These are phyloP conservation scores for Skeletonema costatum DNA, from an alignment of 108 stramenopile species.

Conservation along the genomic window DNA sequence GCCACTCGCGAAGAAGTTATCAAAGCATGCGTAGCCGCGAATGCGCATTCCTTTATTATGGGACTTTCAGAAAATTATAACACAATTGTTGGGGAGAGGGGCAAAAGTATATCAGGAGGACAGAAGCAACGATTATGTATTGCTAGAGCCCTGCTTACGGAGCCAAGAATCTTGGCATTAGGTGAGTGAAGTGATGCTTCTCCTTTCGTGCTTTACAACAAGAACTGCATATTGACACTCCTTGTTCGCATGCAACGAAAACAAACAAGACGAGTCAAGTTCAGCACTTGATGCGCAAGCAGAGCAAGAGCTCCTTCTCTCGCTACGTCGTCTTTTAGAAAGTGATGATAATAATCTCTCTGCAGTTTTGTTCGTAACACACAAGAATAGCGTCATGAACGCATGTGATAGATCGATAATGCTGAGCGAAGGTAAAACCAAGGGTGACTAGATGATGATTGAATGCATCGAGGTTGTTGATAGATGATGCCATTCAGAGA, in stretches of 20 bases:
- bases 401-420: conserved; percentile 40
- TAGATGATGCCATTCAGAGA: too few species aligned
- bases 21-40: conserved; percentile 57
- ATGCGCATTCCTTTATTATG: conserved; percentile 76
- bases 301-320: conserved; percentile 43
- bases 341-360: conserved; percentile 47
- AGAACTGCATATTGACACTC: conserved; percentile 1
- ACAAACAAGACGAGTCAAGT: conserved; percentile 29
- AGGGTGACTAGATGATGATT: not conserved
- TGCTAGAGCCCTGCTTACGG: conserved; percentile 81
- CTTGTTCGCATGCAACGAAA: not conserved
- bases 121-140: conserved; percentile 95
- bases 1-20: conserved; percentile 59
- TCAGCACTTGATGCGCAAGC: conserved; percentile 41
- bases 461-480: not conserved
- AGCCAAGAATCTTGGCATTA: conserved; percentile 59
- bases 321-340: conserved; percentile 35
- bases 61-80: conserved; percentile 64
- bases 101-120: conserved; percentile 74
- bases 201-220: not conserved
- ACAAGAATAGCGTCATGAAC: conserved; percentile 41
- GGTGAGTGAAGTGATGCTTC: conserved; percentile 32
- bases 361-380: conserved; percentile 41
- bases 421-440: conserved; percentile 33
- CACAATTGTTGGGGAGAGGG: conserved; percentile 75